These are phyloP conservation scores for Trapa incisa DNA, from an alignment of 345 rosid genomes.

Conservation along the genomic window DNA sequence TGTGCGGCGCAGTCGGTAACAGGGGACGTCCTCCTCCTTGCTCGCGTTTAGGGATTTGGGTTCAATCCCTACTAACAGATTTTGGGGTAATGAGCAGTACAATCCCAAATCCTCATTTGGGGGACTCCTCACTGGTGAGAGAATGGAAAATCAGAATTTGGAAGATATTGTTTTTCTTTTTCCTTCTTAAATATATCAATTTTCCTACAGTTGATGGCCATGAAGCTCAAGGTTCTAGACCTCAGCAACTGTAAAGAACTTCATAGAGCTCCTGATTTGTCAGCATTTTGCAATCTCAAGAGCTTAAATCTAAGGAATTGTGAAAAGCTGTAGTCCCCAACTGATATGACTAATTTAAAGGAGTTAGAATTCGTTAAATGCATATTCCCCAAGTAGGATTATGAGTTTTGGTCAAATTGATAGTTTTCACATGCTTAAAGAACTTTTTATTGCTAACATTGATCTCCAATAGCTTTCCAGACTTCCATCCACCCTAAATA, in stretches of 20 bases:
- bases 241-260: not conserved
- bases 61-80: no score
- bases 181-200: not conserved
- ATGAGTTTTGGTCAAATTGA: not conserved
- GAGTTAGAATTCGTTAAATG: not conserved
- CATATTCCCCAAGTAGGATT: not conserved
- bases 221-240: constrained; percentile 2
- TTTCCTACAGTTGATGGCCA: not conserved
- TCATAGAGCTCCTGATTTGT: not conserved
- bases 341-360: not conserved
- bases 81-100: no score
- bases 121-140: no score
- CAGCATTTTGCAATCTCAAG: not conserved
- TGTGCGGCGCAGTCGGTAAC: no score
- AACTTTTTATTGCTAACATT: not conserved
- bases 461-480: not conserved
- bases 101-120: no score
- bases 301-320: not conserved
- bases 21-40: no score
- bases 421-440: not conserved
- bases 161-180: not conserved
- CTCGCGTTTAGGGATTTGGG: no score
- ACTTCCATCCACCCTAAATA: not conserved
- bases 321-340: not conserved
- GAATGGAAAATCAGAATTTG: not conserved